A percentile compares a stretch with the other conserved stretches of the same genome.
phyloP scores from a whole-genome alignment of 2,329 filamentous ascomycete species.

The Trichocomaceae sp. region DNA sequence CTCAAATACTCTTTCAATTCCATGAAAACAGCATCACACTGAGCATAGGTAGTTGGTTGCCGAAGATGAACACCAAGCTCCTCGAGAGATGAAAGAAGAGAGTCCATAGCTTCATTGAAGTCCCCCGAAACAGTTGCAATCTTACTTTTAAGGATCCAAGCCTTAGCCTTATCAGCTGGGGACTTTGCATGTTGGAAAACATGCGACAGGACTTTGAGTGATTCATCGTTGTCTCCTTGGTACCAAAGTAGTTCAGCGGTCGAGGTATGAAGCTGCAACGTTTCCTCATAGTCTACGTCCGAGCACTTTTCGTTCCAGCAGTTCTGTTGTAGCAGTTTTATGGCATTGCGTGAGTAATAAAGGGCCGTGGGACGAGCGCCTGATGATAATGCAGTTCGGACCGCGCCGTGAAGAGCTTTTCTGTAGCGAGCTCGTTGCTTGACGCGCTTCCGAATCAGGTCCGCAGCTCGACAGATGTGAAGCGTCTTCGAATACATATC shows the following conservation, averaged over 20 bases:
- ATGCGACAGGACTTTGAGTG: slow-evolving; percentile 60
- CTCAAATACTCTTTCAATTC: slow-evolving; percentile 55
- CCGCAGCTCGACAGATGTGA: slow-evolving; percentile 72
- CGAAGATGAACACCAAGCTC: slow-evolving; percentile 63
- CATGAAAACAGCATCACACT: slow-evolving; percentile 70
- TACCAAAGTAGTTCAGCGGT: slow-evolving; percentile 78
- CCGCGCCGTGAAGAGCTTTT: slow-evolving; percentile 70
- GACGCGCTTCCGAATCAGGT: slow-evolving; percentile 65
- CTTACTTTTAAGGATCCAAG: slow-evolving; percentile 75
- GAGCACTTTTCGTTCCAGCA: slow-evolving; percentile 65
- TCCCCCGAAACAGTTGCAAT: slow-evolving; percentile 71
- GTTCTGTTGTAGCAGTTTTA: slow-evolving; percentile 69
- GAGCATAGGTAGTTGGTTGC: slow-evolving; percentile 61
- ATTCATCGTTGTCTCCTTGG: slow-evolving; percentile 63
- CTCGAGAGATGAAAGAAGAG: slow-evolving; percentile 63
- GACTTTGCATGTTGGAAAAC: slow-evolving; percentile 66
- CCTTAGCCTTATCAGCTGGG: slow-evolving; percentile 72
- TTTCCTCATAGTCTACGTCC: slow-evolving; percentile 82
- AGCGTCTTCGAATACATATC: slow-evolving; percentile 67
- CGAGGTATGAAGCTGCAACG: slow-evolving; percentile 68
- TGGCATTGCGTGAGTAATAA: slow-evolving; percentile 71
- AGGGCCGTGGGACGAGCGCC: slow-evolving; percentile 76
- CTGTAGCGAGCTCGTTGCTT: slow-evolving; percentile 59
- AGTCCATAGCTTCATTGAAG: slow-evolving; percentile 59
- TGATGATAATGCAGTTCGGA: slow-evolving; percentile 69